Evolutionary conservation across 2,329 filamentous ascomycete genomes (phyloP), one percentile per base, ranked within the genome.

Genomic region (Thermothelomyces thermophilus): DNA sequence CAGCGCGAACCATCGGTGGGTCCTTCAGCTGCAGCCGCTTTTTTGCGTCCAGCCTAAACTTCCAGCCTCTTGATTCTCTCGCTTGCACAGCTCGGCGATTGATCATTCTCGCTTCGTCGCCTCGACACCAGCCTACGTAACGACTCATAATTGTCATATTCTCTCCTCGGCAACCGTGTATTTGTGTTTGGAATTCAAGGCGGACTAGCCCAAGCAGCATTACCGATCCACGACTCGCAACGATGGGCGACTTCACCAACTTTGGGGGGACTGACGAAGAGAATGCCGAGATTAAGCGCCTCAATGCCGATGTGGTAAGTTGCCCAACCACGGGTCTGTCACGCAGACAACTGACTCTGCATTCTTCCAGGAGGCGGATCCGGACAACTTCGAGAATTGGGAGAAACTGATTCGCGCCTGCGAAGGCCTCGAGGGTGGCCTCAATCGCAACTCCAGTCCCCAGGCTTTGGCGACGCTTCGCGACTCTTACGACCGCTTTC

Each of bases 371-470:
- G 77, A 82, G 55, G 66, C 70, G 60, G 87, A 95, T 58, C 79
- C 88, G 11, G 93, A 98, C 68, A 90, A 88, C 64, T 97, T 95
- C 63, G 91, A 96, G 61, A 79, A 80, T 54, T 98, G 93, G 93
- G 91, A 97, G 70, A 91, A 89, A 68, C 80, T 97, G 50, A 83
- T 96, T 58, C 83, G 83, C 61, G 83, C 84, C 43, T 87, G 85
- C 58, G 89, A 96, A 67, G 76, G 77, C 44, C 83, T 95, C 56
- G 93, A 98, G 64, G 91, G 90, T 54, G 93, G 91, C 50, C 79
- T 98, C 56, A 96, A 94, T 66, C 86, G 93, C 61, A 98, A 98
- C 71, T 97, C 93, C 36, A 96, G 87, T 65, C 90, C 93, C 1
- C 87, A 94, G 64, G 88, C 93, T 24, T 90, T 98, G 60, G 84